Evolutionary conservation across 371 early-diverging fungal species (phyloP).

Genomic region (Apophysomyces ossiformis): DNA sequence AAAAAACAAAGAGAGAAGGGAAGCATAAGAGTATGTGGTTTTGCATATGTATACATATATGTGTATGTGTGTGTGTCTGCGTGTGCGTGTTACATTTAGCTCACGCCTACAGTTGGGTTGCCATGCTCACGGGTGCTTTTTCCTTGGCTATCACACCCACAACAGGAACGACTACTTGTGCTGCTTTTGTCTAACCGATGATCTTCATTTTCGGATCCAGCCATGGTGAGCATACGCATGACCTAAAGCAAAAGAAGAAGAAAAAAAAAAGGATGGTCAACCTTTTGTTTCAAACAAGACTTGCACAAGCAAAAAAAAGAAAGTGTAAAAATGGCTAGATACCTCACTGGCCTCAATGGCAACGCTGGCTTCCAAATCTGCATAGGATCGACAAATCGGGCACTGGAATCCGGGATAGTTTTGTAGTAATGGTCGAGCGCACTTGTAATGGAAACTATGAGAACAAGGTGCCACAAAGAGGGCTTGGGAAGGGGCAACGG

Average conservation of each 20-base stretch:
- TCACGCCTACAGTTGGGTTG: background rate
- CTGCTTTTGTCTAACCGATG: background rate
- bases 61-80: too few relatives aligned
- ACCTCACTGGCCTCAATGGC: slow-evolving; percentile 63
- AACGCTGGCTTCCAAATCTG: slow-evolving; percentile 79
- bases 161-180: background rate
- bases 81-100: background rate
- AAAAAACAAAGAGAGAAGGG: background rate
- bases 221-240: background rate
- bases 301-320: background rate
- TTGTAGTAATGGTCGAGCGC: slow-evolving; percentile 69
- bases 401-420: slow-evolving; percentile 83
- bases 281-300: background rate
- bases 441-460: slow-evolving; percentile 95
- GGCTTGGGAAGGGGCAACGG: slow-evolving; percentile 90
- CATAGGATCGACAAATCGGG: slow-evolving; percentile 93
- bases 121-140: background rate
- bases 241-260: background rate
- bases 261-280: too few relatives aligned
- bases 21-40: background rate
- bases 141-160: background rate
- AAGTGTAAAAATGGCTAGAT: background rate
- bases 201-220: background rate
- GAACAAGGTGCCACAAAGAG: slow-evolving; percentile 95
- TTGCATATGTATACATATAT: too few relatives aligned